A percentile compares a stretch with the other conserved stretches of the same genome.
Evolutionary conservation across 2,329 filamentous ascomycete genomes (phyloP).

Genomic region (Herpomyces periplanetae): DNA sequence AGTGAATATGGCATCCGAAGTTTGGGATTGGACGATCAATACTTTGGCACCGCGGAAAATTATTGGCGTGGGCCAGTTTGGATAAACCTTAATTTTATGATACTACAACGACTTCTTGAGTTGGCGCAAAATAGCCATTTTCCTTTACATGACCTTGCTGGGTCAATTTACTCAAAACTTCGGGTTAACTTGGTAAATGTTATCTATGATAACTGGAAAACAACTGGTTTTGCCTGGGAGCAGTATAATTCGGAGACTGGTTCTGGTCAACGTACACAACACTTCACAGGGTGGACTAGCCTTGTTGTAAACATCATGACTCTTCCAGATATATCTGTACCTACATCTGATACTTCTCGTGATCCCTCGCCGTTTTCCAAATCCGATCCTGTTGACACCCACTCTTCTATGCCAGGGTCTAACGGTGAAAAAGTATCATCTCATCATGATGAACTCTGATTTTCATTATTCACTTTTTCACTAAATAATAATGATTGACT

Average conservation of each 20-base stretch:
- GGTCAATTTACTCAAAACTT: slow-evolving; percentile 31
- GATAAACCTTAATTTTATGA: slow-evolving; percentile 85
- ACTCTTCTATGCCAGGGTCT: too few relatives aligned
- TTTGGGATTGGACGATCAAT: slow-evolving; percentile 37
- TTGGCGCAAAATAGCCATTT: slow-evolving; percentile 2
- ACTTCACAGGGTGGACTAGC: slow-evolving; percentile 98
- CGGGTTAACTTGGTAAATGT: slow-evolving; percentile 57
- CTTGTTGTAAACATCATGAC: slow-evolving; percentile 88
- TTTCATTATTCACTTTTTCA: too few relatives aligned
- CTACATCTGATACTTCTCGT: too few relatives aligned
- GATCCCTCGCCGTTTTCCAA: too few relatives aligned
- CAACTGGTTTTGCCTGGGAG: slow-evolving; percentile 90
- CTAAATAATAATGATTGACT: too few relatives aligned
- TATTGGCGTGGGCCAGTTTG: slow-evolving; percentile 87
- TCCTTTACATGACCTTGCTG: slow-evolving; percentile 18
- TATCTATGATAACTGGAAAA: slow-evolving; percentile 48
- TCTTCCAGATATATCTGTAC: slow-evolving; percentile 59
- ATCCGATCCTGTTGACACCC: too few relatives aligned
- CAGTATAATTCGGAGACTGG: slow-evolving; percentile 88
- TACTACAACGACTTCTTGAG: slow-evolving; percentile 28
- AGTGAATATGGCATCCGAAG: slow-evolving; percentile 58
- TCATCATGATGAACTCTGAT: too few relatives aligned
- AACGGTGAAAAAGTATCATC: too few relatives aligned
- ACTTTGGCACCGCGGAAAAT: slow-evolving; percentile 70
- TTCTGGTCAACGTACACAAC: slow-evolving; percentile 67